phyloP scores from a whole-genome alignment of 2,329 filamentous ascomycete genomes.

The Aspergillus sp. region DNA sequence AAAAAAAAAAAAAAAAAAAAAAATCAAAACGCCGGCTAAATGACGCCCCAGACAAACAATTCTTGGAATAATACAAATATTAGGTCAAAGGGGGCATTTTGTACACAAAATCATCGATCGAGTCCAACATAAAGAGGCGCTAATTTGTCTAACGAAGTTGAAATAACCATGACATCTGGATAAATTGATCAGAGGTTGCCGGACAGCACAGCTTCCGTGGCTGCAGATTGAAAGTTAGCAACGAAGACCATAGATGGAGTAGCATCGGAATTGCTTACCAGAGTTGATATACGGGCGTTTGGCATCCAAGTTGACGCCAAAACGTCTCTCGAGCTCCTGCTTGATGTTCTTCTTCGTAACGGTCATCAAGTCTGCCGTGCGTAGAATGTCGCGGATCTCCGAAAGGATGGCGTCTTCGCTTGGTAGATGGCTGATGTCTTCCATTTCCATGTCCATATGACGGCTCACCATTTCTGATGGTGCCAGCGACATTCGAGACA shows the following conservation, averaged over 20 bases:
- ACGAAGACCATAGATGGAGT: constrained; percentile 2
- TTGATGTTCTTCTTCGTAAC: constrained; percentile 99
- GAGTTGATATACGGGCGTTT: constrained; percentile 93
- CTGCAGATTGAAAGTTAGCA: background rate
- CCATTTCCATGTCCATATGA: constrained; percentile 68
- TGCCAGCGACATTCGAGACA: constrained; percentile 76
- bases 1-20: background rate
- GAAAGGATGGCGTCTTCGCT: constrained; percentile 85
- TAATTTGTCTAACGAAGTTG: background rate
- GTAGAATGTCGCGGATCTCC: constrained; percentile 91
- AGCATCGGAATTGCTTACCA: constrained; percentile 57
- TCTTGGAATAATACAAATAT: background rate
- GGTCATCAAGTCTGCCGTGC: constrained; percentile 91
- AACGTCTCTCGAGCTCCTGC: constrained; percentile 84
- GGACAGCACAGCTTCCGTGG: background rate
- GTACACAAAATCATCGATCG: background rate
- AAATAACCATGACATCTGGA: background rate
- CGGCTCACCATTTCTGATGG: constrained; percentile 70
- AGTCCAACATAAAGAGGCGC: background rate
- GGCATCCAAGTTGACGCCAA: constrained; percentile 79
- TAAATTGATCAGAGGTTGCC: background rate
- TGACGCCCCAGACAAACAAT: background rate
- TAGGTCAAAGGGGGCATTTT: background rate
- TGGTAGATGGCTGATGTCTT: constrained; percentile 72
- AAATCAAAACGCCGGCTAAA: constrained; percentile 1